Evolutionary conservation across 441 rosid genomes (phyloP).

Genomic region (Adansonia madagascariensis): DNA sequence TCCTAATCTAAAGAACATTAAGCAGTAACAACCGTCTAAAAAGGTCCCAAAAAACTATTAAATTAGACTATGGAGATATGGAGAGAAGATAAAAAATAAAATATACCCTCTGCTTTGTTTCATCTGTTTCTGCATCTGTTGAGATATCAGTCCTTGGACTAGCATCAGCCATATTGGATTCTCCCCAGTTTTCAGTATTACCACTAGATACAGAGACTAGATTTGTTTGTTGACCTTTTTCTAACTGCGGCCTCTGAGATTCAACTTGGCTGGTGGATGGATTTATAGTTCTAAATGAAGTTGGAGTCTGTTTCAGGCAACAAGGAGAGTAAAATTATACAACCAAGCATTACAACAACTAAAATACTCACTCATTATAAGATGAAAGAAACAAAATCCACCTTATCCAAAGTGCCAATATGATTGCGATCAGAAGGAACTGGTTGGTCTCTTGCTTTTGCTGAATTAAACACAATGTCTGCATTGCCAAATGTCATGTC

Average conservation of each 20-base stretch:
- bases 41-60: not conserved
- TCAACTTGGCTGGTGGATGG: constrained; percentile 37
- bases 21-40: not conserved
- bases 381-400: constrained; percentile 21
- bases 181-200: constrained; percentile 48
- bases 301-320: constrained; percentile 29
- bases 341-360: constrained; percentile 11
- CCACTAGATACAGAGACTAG: constrained; percentile 41
- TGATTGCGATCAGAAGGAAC: constrained; percentile 30
- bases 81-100: constrained; percentile 21
- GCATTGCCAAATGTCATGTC: constrained; percentile 23
- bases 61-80: not conserved
- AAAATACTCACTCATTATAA: not conserved
- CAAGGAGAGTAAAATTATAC: constrained; percentile 1
- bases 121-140: constrained; percentile 86
- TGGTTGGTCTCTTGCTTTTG: constrained; percentile 37
- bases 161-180: constrained; percentile 74
- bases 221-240: constrained; percentile 44
- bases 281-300: constrained; percentile 27
- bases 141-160: constrained; percentile 93
- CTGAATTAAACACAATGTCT: constrained; percentile 39
- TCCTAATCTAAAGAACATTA: not conserved
- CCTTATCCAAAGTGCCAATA: constrained; percentile 38
- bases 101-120: constrained; percentile 71
- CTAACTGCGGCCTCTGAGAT: constrained; percentile 33